Evolutionary conservation across 345 rosid genomes (phyloP).

Genomic region (Zanthoxylum bungeanum): DNA sequence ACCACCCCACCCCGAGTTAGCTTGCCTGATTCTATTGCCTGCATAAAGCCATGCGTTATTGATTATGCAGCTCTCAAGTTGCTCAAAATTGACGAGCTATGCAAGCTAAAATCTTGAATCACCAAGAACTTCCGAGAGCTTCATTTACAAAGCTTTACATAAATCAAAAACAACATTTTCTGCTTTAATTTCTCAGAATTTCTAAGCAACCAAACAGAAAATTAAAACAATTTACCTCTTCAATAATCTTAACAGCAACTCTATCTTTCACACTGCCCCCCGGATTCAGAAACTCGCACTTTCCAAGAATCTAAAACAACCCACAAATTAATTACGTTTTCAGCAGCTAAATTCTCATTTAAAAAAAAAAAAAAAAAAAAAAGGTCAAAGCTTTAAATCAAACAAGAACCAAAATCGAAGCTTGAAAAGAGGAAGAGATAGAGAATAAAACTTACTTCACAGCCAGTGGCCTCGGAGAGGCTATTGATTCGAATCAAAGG

Average conservation of each 20-base stretch:
- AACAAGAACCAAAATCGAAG: background rate
- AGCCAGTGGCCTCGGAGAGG: slow-evolving; percentile 91
- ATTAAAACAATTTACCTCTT: slow-evolving; percentile 56
- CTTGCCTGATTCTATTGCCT: slow-evolving; percentile 85
- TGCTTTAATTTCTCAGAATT: background rate
- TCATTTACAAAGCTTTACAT: background rate
- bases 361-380: background rate
- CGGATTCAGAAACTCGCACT: slow-evolving; percentile 94
- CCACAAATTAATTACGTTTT: slow-evolving; percentile 3
- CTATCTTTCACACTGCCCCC: slow-evolving; percentile 98
- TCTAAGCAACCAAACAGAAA: background rate
- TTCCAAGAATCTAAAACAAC: slow-evolving; percentile 72
- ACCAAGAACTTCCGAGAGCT: background rate
- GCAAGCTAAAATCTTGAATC: background rate
- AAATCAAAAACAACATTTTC: background rate
- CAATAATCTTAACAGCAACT: slow-evolving; percentile 81
- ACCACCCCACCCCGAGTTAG: slow-evolving; percentile 71
- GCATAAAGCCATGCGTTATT: background rate
- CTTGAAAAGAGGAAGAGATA: slow-evolving; percentile 1
- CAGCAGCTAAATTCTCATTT: background rate
- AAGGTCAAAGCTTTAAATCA: background rate
- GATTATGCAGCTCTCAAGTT: background rate
- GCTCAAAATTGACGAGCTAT: background rate
- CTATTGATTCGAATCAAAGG: slow-evolving; percentile 88
- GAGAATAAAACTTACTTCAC: slow-evolving; percentile 53